These are phyloP conservation scores for Cutaneotrichosporon daszewskae DNA, from an alignment of 1,284 basidiomycete genomes.

Conservation along the genomic window DNA sequence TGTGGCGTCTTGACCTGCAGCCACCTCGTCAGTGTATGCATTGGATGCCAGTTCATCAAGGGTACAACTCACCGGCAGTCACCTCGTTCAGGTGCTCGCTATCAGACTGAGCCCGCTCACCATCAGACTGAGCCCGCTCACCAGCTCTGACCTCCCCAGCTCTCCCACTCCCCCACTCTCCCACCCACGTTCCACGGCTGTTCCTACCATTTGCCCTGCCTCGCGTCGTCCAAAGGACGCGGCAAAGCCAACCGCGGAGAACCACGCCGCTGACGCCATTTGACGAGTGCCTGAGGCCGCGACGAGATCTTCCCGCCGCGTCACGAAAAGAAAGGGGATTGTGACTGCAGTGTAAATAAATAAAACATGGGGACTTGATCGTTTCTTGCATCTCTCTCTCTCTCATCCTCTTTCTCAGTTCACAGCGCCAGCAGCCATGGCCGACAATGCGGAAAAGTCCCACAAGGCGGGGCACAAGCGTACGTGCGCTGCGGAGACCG, in stretches of 20 bases:
- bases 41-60: too few species aligned
- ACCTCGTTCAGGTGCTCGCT: too few species aligned
- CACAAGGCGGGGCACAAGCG: constrained; percentile 10
- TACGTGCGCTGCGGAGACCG: not conserved
- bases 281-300: not conserved
- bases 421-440: constrained; percentile 2
- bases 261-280: not conserved
- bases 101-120: too few species aligned
- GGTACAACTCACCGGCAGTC: too few species aligned
- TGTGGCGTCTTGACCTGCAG: too few species aligned
- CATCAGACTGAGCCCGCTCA: too few species aligned
- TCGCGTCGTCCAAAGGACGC: not conserved
- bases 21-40: too few species aligned
- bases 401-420: not conserved
- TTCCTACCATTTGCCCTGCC: too few species aligned
- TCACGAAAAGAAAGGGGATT: not conserved
- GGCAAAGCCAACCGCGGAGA: too few species aligned
- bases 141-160: too few species aligned
- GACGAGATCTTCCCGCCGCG: not conserved
- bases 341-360: not conserved
- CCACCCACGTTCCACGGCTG: too few species aligned
- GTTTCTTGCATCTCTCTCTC: not conserved
- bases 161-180: too few species aligned
- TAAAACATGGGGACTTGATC: not conserved
- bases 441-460: constrained; percentile 6